Evolutionary conservation across 1,284 basidiomycete species (phyloP).

Genomic region (Hypsizygus ulmarius): DNA sequence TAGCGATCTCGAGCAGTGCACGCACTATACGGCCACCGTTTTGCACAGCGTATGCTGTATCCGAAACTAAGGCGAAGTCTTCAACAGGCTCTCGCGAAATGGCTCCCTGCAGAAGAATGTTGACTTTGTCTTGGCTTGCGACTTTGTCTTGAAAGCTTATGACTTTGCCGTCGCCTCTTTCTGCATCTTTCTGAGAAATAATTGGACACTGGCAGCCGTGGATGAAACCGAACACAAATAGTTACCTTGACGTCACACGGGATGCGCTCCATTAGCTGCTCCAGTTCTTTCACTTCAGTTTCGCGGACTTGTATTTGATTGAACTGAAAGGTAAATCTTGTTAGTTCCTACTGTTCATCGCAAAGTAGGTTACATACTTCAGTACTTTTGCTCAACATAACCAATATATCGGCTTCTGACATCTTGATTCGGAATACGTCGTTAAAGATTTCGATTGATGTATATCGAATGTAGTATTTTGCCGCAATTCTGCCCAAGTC

Average conservation of each 20-base stretch:
- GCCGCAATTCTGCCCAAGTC: conserved; percentile 95
- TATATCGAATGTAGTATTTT: conserved; percentile 91
- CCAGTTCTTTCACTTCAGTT: conserved; percentile 84
- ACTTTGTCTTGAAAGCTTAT: too few relatives aligned
- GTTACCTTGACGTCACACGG: conserved; percentile 79
- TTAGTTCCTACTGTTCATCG: not conserved
- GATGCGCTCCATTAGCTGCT: conserved; percentile 63
- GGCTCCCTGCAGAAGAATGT: conserved; percentile 90
- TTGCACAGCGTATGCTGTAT: conserved; percentile 90
- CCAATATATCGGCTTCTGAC: conserved; percentile 92
- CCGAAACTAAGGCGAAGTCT: conserved; percentile 97
- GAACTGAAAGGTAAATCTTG: conserved; percentile 57
- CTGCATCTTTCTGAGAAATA: too few relatives aligned
- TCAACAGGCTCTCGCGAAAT: conserved; percentile 83
- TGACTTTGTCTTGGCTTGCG: conserved; percentile 86
- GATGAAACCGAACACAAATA: not conserved
- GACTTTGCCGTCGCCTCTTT: too few relatives aligned
- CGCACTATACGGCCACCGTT: conserved; percentile 95
- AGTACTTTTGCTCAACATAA: conserved; percentile 85
- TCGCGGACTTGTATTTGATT: conserved; percentile 94
- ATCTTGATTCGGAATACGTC: conserved; percentile 78
- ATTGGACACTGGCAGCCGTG: too few relatives aligned
- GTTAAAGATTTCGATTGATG: conserved; percentile 91
- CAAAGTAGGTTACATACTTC: conserved; percentile 56
- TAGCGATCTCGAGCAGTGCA: conserved; percentile 90